Evolutionary conservation across 345 rosid species (phyloP).

Genomic region (Pistacia atlantica): DNA sequence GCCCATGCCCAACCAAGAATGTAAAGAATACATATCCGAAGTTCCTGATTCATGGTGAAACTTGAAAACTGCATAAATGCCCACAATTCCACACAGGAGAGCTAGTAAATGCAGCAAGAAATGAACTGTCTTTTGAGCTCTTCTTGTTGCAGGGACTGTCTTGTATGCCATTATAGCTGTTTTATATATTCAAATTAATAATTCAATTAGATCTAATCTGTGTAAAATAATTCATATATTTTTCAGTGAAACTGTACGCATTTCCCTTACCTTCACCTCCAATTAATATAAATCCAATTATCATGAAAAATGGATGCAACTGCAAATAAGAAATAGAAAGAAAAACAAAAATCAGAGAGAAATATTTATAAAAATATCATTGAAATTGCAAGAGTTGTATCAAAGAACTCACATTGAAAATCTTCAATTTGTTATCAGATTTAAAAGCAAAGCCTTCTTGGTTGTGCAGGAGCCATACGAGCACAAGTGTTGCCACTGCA

Average conservation of each 20-base stretch:
- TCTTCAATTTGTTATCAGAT: constrained; percentile 36
- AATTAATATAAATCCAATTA: constrained; percentile 51
- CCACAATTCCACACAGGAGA: constrained; percentile 40
- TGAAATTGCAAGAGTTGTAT: neutral
- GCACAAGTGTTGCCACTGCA: constrained; percentile 43
- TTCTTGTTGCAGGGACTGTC: constrained; percentile 38
- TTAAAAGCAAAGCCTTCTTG: constrained; percentile 44
- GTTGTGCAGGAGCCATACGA: constrained; percentile 54
- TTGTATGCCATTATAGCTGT: constrained; percentile 60
- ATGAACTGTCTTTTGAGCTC: constrained; percentile 38
- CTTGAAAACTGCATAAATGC: constrained; percentile 45
- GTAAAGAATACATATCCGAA: constrained; percentile 38
- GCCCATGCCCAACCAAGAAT: constrained; percentile 59
- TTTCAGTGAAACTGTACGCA: neutral
- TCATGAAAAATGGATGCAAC: constrained; percentile 57
- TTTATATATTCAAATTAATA: neutral
- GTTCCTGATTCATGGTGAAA: constrained; percentile 31
- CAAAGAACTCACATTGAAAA: constrained; percentile 38
- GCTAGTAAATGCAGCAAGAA: constrained; percentile 39
- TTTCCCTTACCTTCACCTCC: constrained; percentile 51
- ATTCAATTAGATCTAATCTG: neutral
- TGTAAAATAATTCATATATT: neutral
- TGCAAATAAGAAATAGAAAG: constrained; percentile 23
- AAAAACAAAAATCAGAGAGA: neutral
- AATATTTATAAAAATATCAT: neutral